Evolutionary conservation across 306 rosid genomes (phyloP), one percentile per base, ranked within the genome.

Genomic region (Quercus agrifolia): DNA sequence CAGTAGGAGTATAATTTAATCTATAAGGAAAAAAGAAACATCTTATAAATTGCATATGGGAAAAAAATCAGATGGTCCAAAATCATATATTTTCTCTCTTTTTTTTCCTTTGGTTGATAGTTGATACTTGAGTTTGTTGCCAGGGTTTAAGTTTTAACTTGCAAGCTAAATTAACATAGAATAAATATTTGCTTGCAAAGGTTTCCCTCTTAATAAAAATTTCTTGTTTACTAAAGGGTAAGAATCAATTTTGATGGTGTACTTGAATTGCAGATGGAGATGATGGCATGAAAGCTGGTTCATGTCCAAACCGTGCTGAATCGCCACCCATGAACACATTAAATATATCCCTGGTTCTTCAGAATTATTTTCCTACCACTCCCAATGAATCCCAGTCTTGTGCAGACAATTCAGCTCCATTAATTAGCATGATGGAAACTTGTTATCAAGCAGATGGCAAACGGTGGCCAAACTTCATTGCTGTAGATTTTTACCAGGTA

Each of bases 381-480:
- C 98, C 99, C 1, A 96, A 90, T 79, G 86, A 78, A 49, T 31
- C 92, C 14, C 83, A 70, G 28, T 67, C 86, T 62, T 96, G 98
- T 20, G 86, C 83, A 3, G 91, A 93, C 71, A 96, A 96, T 83
- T 96, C 99, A 6, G 93, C 88, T 83, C 77, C 96, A 59, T 84
- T 96, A 56, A 44, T 85, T 15, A 58, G 49, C 80, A 87, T 85
- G 89, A 77, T 77, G 75, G 82, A 85, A 69, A 88, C 98, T 74
- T 96, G 98, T 82, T 78, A 87, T 56, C 75, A 82, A 33, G 98
- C 92, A 23, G 84, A 94, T 0, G 91, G 85, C 62, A 83, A 89
- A 41, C 88, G 99, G 61, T 96, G 99, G 99, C 85, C 98, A 67
- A 96, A 96, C 85, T 96, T 91, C 88, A 80, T 96, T 54, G 96